Conservation (phyloP, 2,329 filamentous ascomycete genomes). For the Cordyceps pruinosa region DNA sequence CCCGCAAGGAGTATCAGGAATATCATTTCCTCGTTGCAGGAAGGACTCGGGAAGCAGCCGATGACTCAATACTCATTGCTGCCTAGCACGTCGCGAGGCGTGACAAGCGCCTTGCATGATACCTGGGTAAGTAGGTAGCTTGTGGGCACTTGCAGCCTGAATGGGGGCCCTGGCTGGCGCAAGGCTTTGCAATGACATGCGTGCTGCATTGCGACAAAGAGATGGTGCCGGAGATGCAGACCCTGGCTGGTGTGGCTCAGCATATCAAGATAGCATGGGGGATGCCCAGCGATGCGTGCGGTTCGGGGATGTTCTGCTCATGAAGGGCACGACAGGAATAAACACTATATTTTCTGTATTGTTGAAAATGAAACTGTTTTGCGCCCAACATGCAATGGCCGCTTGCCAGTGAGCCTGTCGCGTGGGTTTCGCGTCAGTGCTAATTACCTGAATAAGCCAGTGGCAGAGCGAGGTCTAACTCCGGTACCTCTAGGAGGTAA, state of each 20-base stretch:
- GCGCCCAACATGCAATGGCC: not conserved
- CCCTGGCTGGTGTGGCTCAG: no score
- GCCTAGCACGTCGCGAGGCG: not conserved
- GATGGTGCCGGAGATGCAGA: not conserved
- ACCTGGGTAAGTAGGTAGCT: not conserved
- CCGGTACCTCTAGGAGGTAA: not conserved
- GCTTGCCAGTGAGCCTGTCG: not conserved
- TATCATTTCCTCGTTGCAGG: not conserved
- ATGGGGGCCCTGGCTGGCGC: not conserved
- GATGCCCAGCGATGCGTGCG: no score
- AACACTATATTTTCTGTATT: no score
- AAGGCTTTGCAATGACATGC: not conserved
- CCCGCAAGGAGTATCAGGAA: not conserved
- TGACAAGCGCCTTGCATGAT: not conserved
- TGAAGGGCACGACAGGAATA: no score
- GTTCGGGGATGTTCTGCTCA: no score
- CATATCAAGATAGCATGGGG: no score
- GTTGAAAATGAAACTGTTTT: no score
- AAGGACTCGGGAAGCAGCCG: not conserved
- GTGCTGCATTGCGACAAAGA: not conserved
- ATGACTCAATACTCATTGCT: constrained; percentile 11
- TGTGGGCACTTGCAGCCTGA: not conserved
- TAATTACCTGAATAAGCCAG: no score
- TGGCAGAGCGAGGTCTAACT: no score
- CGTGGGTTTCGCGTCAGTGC: not conserved